Conservation (phyloP, 108 stramenopile species). For the Cyclotella choctawhatcheeana region DNA sequence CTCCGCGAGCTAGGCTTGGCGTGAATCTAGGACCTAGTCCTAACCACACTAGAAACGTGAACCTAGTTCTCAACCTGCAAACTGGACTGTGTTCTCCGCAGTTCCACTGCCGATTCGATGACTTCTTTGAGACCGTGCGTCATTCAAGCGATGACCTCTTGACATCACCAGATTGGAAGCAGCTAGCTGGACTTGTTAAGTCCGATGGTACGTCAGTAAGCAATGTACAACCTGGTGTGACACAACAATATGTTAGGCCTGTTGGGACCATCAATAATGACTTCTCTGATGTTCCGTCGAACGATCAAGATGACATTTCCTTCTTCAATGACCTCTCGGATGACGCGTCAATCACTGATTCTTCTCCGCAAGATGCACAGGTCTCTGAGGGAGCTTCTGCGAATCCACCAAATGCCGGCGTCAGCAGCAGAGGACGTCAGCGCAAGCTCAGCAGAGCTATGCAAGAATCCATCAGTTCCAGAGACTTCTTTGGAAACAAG, state of each 20-base stretch:
- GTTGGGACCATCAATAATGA: not conserved
- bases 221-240: not conserved
- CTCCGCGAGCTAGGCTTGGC: constrained; percentile 33
- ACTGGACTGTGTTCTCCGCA: constrained; percentile 55
- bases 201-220: not conserved
- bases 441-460: not conserved
- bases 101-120: constrained; percentile 46
- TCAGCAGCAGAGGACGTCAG: not conserved
- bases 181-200: not conserved
- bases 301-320: not conserved
- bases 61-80: constrained; percentile 37
- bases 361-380: too few species aligned
- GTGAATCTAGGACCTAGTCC: constrained; percentile 49
- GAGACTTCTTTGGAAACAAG: not conserved
- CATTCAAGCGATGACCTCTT: not conserved
- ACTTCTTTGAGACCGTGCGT: constrained; percentile 33
- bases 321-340: not conserved
- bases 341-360: not conserved
- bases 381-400: not conserved
- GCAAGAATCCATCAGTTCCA: not conserved
- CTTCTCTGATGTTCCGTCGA: not conserved
- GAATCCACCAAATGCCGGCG: not conserved
- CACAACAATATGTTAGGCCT: constrained; percentile 3
- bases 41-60: constrained; percentile 35
- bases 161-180: not conserved